Base-by-base conservation (phyloP, 768 basidiomycete species). In the Mycena albidolilacea region DNA sequence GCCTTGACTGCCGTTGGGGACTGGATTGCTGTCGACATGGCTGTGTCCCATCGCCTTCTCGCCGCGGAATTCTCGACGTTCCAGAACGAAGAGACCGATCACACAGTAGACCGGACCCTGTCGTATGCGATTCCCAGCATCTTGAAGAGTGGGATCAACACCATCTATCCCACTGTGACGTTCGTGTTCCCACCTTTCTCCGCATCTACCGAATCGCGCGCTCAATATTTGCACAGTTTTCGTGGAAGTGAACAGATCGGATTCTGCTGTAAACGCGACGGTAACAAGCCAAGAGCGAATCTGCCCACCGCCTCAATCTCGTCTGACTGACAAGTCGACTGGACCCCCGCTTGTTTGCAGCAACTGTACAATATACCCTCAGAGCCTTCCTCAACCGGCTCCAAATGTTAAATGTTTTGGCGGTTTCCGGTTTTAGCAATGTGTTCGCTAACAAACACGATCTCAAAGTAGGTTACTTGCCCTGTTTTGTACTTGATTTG, bases 401-500 rank as follows among this genome's bases (percentile, higher is more conserved):
- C 14, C 52, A 1, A 41, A 55, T 15, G 37, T 54, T 17, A 1
- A 41, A 55, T 15, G 37, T 54, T 17, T 35, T 66, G 4, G 64
- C 35, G 4, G 38, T 66, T 10, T 66, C 64, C 7, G 64, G 64
- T 2, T 66, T 66, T 11, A 10, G 14, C 38, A 44, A 66, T 30
- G 52, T 21, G 10, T 66, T 66, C 17, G 64, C 64, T 9, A 66
- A 66, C 23, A 38, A 55, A n/a, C 64, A 48, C 9, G 64, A 66
- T 35, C 50, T 66, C 19, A 66, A 54, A 21, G 64, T 55, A 30
- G 7, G 64, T 9, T 6, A 12, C 23, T 48, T 30, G 30, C 30
- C 30, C 4, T 30, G 4, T 30, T 30, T 30, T 30, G 30, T 30
- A 30, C 30, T 30, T 30, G 30, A 30, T 30, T 30, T 30, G 30